These are phyloP conservation scores for Tetraselmis striata DNA, from an alignment of 139 green algal genomes.

Conservation along the genomic window DNA sequence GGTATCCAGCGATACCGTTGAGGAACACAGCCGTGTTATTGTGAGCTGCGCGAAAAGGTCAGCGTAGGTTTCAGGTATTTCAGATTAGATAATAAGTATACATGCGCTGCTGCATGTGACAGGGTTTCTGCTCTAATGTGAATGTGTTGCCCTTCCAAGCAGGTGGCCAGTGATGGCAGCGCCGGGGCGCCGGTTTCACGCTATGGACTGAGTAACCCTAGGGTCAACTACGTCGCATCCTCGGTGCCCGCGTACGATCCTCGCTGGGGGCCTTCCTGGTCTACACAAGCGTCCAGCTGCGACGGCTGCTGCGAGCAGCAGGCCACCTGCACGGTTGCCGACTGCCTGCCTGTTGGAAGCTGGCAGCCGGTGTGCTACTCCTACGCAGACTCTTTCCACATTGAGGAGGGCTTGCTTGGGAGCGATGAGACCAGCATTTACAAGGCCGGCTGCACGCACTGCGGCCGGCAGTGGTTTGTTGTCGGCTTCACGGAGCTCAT, in stretches of 20 bases:
- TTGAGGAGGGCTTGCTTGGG: neutral
- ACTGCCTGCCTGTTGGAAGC: neutral
- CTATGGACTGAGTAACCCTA: neutral
- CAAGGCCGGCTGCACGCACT: neutral
- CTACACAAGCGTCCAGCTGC: neutral
- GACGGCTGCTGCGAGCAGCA: neutral
- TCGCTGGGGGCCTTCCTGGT: neutral
- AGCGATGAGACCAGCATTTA: neutral
- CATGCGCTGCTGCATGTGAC: too few relatives aligned
- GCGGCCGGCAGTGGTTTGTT: neutral
- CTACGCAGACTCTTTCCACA: neutral
- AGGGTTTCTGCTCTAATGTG: too few relatives aligned
- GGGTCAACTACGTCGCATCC: neutral
- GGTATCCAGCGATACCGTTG: too few relatives aligned
- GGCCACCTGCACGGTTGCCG: neutral
- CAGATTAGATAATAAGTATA: too few relatives aligned
- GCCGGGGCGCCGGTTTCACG: neutral
- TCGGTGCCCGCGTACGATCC: neutral
- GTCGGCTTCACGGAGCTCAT: neutral
- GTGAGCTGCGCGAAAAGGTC: too few relatives aligned
- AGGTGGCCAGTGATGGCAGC: too few relatives aligned
- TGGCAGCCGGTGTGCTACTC: neutral
- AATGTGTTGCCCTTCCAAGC: too few relatives aligned
- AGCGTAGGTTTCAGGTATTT: too few relatives aligned
- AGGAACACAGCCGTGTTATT: too few relatives aligned